These are phyloP conservation scores for Trametes hirsuta DNA, from an alignment of 1,284 basidiomycete genomes.

Conservation along the genomic window DNA sequence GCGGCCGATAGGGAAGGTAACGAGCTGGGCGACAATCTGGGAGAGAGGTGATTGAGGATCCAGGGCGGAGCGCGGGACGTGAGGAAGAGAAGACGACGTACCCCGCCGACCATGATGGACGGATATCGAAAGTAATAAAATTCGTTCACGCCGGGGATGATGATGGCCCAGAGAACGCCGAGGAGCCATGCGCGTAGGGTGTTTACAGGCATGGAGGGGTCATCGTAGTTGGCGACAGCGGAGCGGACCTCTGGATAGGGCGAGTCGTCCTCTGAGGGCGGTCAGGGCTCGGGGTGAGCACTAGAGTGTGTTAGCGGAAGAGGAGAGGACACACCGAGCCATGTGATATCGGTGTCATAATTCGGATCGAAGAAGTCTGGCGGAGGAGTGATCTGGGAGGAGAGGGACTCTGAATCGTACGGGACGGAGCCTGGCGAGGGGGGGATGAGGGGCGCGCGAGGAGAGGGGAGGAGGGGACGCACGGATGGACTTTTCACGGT, in stretches of 20 bases:
- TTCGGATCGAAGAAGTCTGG: conserved; percentile 35
- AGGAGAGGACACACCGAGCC: conserved; percentile 26
- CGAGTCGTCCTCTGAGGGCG: conserved; percentile 34
- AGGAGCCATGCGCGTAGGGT: conserved; percentile 66
- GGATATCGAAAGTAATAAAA: conserved; percentile 74
- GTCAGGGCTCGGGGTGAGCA: background rate
- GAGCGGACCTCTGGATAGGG: conserved; percentile 40
- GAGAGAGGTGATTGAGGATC: background rate
- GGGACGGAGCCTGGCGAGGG: conserved; percentile 4
- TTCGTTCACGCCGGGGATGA: conserved; percentile 62
- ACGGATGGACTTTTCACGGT: conserved; percentile 26
- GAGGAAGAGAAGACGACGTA: conserved; percentile 20
- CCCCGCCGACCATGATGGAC: conserved; percentile 44
- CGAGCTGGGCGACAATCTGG: conserved; percentile 57
- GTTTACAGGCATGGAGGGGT: conserved; percentile 39
- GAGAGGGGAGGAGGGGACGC: background rate
- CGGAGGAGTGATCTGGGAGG: conserved; percentile 9
- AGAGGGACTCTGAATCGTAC: conserved; percentile 20
- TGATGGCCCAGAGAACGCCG: conserved; percentile 49
- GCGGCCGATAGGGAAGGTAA: conserved; percentile 64
- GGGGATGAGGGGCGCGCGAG: background rate
- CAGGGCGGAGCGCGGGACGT: background rate
- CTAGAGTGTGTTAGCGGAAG: background rate
- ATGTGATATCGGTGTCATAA: conserved; percentile 31
- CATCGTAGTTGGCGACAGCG: conserved; percentile 39